Evolutionary conservation across 2,329 filamentous ascomycete genomes (phyloP), one percentile per base, ranked within the genome.

Genomic region (Atkinsonella hypoxylon): DNA sequence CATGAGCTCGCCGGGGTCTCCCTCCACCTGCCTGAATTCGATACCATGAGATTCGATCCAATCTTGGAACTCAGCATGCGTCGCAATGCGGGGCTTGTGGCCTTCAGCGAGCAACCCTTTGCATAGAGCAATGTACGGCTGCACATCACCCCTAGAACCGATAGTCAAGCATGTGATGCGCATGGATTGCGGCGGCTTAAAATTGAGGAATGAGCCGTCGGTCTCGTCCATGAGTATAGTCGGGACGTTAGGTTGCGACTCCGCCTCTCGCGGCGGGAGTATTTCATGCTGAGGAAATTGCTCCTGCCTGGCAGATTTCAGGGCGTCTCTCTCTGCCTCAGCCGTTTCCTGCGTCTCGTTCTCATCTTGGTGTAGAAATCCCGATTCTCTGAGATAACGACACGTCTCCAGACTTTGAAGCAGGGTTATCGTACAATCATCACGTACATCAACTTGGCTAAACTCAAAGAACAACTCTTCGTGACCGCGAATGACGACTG

Each of bases 401-500:
- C 79, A 77, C 5, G 81, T 81, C 58, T 95, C 89, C 1, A 97
- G 71, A 49, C 80, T 81, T 52, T 85, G 84, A 39, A 94, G 74
- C 17, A 96, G 67, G 5, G 86, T 94, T 31, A 95, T 79, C 2
- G 85, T 81, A 62, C 90, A 96, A 64, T 97, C 91, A 61, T 98
- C 91, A 50, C 93, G 82, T 51, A 83, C 76, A 34, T 89, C 89
- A 1, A 78, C 73, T 45, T 83, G 78, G 48, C 79, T 78, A 62
- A 97, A 97, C 64, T 98, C 91, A 61, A 98, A 97, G 66, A 97
- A 97, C 1, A 98, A 71, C 66, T 97, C 93, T 64, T 97, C 93
- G 54, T 96, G 89, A 0, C 90, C 93, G 49, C 86, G 83, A 56
- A 98, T 94, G 4, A 95, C 86, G n/a, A 97, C 74, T 0, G 95